Evolutionary conservation across 495 filamentous ascomycete species (phyloP), one percentile per base, ranked within the genome.

Genomic region (Aspergillus sclerotioniger): DNA sequence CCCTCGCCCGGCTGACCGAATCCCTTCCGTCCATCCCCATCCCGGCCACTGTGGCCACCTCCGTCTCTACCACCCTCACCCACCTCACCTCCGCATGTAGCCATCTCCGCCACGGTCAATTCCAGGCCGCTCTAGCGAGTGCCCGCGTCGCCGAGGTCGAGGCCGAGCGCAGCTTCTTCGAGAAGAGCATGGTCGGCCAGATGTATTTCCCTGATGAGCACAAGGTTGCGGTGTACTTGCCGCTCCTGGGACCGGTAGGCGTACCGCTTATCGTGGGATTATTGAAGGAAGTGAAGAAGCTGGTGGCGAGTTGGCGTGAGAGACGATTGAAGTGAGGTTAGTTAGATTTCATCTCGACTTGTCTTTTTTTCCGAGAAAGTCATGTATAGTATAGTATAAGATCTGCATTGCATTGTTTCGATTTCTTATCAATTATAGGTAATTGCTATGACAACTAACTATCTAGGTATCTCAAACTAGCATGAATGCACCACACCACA

Each of bases 151-250:
- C 95, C 6, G 92, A 96, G 68, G 81, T 80, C 3, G 90, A 95
- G 65, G 94, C 91, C 0, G 95, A 98, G 73, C 87, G 87, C 51
- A 94, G 92, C 3, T 98, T 98, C 72, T 98, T 98, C 64, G 95
- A 98, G 76, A 96, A 95, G 72, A 95, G 89, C 66, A 98, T 98
- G 94, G 94, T 98, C 43, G 94, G 94, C 0, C 94, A 98, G 74
- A 87, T 97, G 59, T 97, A 90, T 82, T 98, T 91, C 71, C 94
- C 94, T 2, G 95, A 98, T 66, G 94, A 98, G 73, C 94, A 98
- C 67, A 98, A 98, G 72, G 82, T 98, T n/a, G 95, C 94, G 0
- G 94, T 98, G 12, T 98, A 98, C 66, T 67, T 98, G 60, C 94
- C 94, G 13, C 73, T 98, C 13, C 73, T 98, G 51, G 94, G 95